Evolutionary conservation across 2,329 filamentous ascomycete genomes (phyloP).

Genomic region (Tolypocladium endophyticum): DNA sequence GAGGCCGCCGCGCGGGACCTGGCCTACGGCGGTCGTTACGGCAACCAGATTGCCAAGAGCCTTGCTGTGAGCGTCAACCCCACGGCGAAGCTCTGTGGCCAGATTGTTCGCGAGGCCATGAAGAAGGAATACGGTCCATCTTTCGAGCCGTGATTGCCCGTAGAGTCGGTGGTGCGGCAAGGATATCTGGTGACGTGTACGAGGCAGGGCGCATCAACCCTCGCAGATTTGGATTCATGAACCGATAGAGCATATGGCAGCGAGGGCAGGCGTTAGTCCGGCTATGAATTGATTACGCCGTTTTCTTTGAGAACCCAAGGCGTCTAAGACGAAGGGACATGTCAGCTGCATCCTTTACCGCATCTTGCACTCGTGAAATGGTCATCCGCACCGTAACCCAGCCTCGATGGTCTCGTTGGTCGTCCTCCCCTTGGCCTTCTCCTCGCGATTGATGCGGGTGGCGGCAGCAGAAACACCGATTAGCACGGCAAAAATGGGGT

Average conservation of each 20-base stretch:
- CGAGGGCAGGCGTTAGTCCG: not conserved
- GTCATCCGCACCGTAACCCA: constrained; percentile 27
- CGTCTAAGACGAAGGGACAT: constrained; percentile 12
- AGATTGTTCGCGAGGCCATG: constrained; percentile 61
- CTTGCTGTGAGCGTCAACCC: constrained; percentile 57
- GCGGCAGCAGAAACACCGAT: constrained; percentile 46
- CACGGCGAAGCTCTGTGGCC: constrained; percentile 57
- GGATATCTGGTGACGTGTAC: not conserved
- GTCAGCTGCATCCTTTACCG: not conserved
- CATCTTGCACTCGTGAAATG: not conserved
- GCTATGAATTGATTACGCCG: constrained; percentile 3
- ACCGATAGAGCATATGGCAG: not conserved
- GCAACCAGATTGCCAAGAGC: constrained; percentile 54
- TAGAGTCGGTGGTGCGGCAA: not conserved
- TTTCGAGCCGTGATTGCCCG: constrained; percentile 23
- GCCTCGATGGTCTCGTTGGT: constrained; percentile 38
- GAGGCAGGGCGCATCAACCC: not conserved
- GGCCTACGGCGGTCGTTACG: constrained; percentile 52
- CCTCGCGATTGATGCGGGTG: constrained; percentile 49
- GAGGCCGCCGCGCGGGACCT: constrained; percentile 53
- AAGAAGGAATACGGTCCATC: constrained; percentile 54
- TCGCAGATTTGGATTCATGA: not conserved
- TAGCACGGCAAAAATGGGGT: constrained; percentile 47
- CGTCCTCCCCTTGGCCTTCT: constrained; percentile 45
- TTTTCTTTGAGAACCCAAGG: constrained; percentile 15